Conservation (phyloP, 768 basidiomycete genomes). For the Calocybe gangraenosa region DNA sequence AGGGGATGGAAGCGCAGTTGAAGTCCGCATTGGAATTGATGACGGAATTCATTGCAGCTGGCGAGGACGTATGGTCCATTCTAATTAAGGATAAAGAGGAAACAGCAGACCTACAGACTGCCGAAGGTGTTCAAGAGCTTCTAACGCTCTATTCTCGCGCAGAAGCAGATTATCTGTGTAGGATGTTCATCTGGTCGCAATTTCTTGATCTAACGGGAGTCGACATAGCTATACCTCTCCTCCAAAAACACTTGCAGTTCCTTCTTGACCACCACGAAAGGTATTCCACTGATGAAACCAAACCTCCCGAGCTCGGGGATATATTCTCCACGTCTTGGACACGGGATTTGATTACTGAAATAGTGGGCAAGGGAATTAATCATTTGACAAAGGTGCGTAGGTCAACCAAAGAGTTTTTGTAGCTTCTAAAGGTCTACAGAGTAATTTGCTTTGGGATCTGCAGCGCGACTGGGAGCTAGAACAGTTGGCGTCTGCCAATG, state of each 20-base stretch:
- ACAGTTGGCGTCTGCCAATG: conserved; percentile 45
- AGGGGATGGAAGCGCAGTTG: conserved; percentile 57
- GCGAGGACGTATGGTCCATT: conserved; percentile 73
- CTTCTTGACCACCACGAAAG: conserved; percentile 39
- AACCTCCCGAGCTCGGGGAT: conserved; percentile 50
- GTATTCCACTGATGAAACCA: conserved; percentile 35
- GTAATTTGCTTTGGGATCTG: conserved; percentile 65
- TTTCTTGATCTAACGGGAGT: neutral
- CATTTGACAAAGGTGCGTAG: conserved; percentile 60
- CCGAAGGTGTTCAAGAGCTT: conserved; percentile 49
- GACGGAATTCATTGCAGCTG: conserved; percentile 55
- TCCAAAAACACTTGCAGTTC: conserved; percentile 66
- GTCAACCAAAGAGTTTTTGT: neutral
- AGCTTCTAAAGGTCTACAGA: conserved; percentile 35
- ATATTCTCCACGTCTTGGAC: conserved; percentile 64
- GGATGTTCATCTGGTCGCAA: conserved; percentile 24
- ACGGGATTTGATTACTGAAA: conserved; percentile 44
- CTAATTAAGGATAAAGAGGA: conserved; percentile 53
- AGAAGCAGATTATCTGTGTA: conserved; percentile 77
- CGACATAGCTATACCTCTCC: conserved; percentile 63
- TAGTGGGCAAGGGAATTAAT: conserved; percentile 50
- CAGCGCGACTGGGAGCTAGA: conserved; percentile 75
- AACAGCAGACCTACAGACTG: conserved; percentile 47
- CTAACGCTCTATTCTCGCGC: conserved; percentile 62
- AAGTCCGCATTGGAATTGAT: conserved; percentile 64